phyloP scores from a whole-genome alignment of 257 asterid species.

The Cynanchum wilfordii region DNA sequence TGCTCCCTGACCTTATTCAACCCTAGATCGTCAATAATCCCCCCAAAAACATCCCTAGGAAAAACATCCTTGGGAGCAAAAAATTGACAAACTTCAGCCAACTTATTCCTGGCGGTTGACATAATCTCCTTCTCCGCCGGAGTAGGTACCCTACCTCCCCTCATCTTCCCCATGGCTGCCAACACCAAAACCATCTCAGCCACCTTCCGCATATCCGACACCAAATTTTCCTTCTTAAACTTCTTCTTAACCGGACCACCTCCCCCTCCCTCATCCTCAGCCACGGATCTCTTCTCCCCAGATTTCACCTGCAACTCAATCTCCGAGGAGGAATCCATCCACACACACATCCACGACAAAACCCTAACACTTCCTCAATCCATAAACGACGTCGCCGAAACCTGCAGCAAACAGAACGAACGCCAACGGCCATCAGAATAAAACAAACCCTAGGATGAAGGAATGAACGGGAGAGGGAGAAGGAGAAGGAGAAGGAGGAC shows the following conservation, averaged over 20 bases:
- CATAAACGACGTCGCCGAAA: constrained; percentile 34
- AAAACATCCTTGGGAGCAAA: constrained; percentile 92
- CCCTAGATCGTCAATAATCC: constrained; percentile 83
- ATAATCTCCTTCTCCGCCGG: constrained; percentile 69
- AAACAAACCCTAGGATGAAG: constrained; percentile 43
- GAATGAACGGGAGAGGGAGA: not conserved
- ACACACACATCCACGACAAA: not conserved
- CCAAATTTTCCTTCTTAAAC: constrained; percentile 32
- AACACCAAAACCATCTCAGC: constrained; percentile 89
- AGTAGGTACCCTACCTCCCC: constrained; percentile 83
- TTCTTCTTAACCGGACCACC: constrained; percentile 24
- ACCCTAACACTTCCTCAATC: constrained; percentile 22
- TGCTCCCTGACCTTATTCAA: constrained; percentile 66
- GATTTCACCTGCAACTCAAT: constrained; percentile 35
- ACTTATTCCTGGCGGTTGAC: constrained; percentile 57
- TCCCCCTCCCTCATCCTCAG: constrained; percentile 32
- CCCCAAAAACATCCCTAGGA: constrained; percentile 78
- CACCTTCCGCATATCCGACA: constrained; percentile 50
- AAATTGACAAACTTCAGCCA: constrained; percentile 64
- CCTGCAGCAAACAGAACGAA: constrained; percentile 58
- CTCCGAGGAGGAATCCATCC: constrained; percentile 47
- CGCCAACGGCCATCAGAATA: constrained; percentile 38
- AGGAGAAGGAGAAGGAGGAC: not conserved
- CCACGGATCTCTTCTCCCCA: constrained; percentile 52
- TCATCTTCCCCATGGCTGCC: constrained; percentile 90